A percentile compares a stretch with the other conserved stretches of the same genome.
These are phyloP conservation scores for Papiliotrema flavescens DNA, from an alignment of 1,284 basidiomycete species.

Conservation along the genomic window DNA sequence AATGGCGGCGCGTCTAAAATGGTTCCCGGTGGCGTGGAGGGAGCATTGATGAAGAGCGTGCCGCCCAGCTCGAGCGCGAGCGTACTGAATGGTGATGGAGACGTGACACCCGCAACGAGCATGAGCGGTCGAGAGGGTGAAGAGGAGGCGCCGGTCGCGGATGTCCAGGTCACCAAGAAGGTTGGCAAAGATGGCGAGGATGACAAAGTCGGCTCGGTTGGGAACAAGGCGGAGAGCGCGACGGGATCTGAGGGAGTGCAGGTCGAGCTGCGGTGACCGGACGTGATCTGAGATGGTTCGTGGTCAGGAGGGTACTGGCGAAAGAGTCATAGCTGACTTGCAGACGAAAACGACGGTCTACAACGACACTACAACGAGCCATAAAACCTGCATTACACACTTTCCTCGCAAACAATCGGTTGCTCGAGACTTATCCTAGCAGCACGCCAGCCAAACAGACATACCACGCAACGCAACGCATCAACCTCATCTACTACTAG, in stretches of 20 bases:
- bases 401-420: too few relatives aligned
- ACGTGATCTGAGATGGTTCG: too few relatives aligned
- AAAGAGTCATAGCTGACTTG: too few relatives aligned
- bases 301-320: too few relatives aligned
- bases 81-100: constrained; percentile 17
- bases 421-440: too few relatives aligned
- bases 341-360: too few relatives aligned
- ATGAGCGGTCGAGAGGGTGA: constrained; percentile 11
- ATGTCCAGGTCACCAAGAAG: neutral
- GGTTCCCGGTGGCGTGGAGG: constrained; percentile 31
- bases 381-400: too few relatives aligned
- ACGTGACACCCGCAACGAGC: constrained; percentile 11
- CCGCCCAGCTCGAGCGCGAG: constrained; percentile 18
- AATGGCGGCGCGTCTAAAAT: neutral
- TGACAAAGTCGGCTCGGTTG: neutral
- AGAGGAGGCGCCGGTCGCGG: constrained; percentile 12
- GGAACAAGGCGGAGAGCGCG: neutral
- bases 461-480: too few relatives aligned
- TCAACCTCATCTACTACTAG: too few relatives aligned
- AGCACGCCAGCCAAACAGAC: too few relatives aligned
- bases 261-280: neutral
- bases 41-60: constrained; percentile 36
- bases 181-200: too few relatives aligned
- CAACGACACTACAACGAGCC: too few relatives aligned
- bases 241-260: neutral